Base-by-base conservation (phyloP, 176 grass and related monocot species). In the Phragmites australis region DNA sequence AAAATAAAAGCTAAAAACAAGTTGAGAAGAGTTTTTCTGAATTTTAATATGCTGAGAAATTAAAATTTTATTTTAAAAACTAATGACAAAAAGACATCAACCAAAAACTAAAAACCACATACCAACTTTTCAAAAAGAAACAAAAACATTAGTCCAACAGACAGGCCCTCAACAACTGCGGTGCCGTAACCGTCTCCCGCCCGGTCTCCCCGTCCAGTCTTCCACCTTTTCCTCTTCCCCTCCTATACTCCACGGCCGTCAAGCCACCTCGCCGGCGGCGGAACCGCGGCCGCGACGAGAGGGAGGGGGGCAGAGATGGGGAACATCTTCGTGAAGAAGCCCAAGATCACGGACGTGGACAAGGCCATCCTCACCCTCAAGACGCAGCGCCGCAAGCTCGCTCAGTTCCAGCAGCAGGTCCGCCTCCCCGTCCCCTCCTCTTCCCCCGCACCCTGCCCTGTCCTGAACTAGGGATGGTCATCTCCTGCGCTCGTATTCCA, bases 301-400 rank as follows among this genome's bases (percentile, higher is more conserved):
- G 42, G 27, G 55, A 22, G 3, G 22, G 3, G 8, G 1, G 23
- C 0, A 23, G 26, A 79, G 75, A 99, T 99, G 96, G 96, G 96
- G 84, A 99, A 99, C 89, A 68, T 99, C 25, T 95, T 99, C 84
- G 88, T 86, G 90, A 99, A 99, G 96, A 95, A 99, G 80, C 93
- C 90, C 22, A 99, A 99, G 86, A 89, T 99, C 82, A 95, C 96
- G 37, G 96, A 99, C 21, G 96, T 99, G 9, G 96, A 99, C 88
- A 89, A 87, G 74, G 93, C 96, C 48, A 99, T 99, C 85, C 84
- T 99, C 71, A 77, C 88, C 75, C 96, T 99, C 88, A 99, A 90
- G 80, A 99, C 96, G 46, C 92, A 95, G 84, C 96, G 92, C 67
- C 92, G 90, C 53, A 99, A 99, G 84, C 96, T 99, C 74, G 96